Evolutionary conservation across 163 green algal species (phyloP).

Genomic region (Prototheca cutis): DNA sequence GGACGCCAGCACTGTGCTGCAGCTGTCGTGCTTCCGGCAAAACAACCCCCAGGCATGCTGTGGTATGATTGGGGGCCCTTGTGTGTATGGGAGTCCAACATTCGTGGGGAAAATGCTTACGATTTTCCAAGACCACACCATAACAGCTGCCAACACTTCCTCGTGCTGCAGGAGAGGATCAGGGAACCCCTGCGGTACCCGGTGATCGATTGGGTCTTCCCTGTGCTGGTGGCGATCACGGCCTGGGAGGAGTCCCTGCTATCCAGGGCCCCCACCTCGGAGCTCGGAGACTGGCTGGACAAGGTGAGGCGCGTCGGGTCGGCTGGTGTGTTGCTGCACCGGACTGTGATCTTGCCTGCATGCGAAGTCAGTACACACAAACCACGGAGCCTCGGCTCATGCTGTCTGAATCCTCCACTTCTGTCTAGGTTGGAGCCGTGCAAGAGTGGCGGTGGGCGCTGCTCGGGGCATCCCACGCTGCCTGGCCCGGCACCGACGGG

Average conservation of each 20-base stretch:
- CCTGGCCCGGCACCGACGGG: not conserved
- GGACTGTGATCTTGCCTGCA: too few species aligned
- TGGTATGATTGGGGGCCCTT: not conserved
- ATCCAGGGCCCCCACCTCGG: not conserved
- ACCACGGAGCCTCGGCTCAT: too few species aligned
- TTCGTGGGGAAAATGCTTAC: too few species aligned
- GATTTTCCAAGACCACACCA: too few species aligned
- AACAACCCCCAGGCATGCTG: conserved; percentile 30
- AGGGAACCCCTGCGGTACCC: not conserved
- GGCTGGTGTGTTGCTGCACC: too few species aligned
- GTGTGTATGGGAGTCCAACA: too few species aligned
- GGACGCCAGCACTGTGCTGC: conserved; percentile 17
- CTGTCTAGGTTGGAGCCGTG: too few species aligned
- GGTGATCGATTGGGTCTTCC: conserved; percentile 43
- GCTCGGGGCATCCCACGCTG: not conserved
- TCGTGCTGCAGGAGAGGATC: not conserved
- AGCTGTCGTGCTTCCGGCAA: conserved; percentile 40
- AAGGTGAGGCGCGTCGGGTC: not conserved
- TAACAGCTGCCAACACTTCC: not conserved
- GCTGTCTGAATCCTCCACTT: too few species aligned
- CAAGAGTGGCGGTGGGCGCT: too few species aligned
- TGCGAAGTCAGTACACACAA: too few species aligned
- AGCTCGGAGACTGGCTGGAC: not conserved
- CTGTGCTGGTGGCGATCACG: conserved; percentile 30
- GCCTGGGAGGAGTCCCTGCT: conserved; percentile 37